phyloP scores from a whole-genome alignment of 106 monocot genomes.

The Amphibolis antarctica region DNA sequence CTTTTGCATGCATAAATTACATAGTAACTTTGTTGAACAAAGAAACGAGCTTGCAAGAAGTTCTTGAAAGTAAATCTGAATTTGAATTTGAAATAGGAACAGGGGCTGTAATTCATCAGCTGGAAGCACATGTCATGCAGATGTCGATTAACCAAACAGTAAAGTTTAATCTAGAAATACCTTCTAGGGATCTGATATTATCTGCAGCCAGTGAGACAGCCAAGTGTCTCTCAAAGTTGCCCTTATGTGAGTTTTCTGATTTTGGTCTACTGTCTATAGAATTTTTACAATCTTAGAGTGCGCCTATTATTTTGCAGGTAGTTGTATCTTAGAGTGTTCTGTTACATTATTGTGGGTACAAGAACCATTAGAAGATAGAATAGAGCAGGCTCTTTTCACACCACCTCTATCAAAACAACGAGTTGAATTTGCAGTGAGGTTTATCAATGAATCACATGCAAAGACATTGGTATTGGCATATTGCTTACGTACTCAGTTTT shows the following conservation, averaged over 20 bases:
- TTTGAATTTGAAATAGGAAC: slow-evolving; percentile 94
- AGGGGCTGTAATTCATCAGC: slow-evolving; percentile 51
- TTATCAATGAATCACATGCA: slow-evolving; percentile 58
- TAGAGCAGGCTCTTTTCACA: slow-evolving; percentile 84
- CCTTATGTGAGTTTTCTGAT: slow-evolving; percentile 32
- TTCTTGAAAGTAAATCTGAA: slow-evolving; percentile 58
- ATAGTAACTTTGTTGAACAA: slow-evolving; percentile 32
- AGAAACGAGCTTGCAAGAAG: slow-evolving; percentile 15
- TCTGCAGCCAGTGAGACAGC: slow-evolving; percentile 50
- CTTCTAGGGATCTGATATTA: slow-evolving; percentile 55
- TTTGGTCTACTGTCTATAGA: background rate
- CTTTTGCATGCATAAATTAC: slow-evolving; percentile 60
- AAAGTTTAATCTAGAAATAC: slow-evolving; percentile 33
- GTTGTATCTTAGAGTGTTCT: slow-evolving; percentile 53
- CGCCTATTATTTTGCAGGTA: slow-evolving; percentile 27
- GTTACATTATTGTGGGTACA: slow-evolving; percentile 51
- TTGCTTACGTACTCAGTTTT: no score
- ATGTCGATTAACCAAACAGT: slow-evolving; percentile 65
- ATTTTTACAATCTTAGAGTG: background rate
- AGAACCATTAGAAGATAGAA: slow-evolving; percentile 82
- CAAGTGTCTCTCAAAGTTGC: slow-evolving; percentile 30
- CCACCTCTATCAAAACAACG: slow-evolving; percentile 92
- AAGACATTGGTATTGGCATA: slow-evolving; percentile 54
- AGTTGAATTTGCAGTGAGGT: slow-evolving; percentile 71
- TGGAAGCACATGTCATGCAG: slow-evolving; percentile 61